phyloP scores from a whole-genome alignment of 1,139 yeast species.

The Candida gigantensis region DNA sequence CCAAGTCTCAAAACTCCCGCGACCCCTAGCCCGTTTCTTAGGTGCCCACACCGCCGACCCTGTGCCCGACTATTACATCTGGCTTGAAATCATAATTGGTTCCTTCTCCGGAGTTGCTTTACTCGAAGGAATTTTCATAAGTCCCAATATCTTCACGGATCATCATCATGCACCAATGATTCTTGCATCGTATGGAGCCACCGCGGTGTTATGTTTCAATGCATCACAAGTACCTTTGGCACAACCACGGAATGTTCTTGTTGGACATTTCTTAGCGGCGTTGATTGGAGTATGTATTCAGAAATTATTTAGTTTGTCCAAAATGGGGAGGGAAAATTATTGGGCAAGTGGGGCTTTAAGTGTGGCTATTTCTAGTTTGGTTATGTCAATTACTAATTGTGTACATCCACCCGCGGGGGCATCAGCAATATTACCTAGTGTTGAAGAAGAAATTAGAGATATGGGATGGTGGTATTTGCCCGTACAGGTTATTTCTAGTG shows the following conservation, averaged over 20 bases:
- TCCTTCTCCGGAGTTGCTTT: slow-evolving; percentile 56
- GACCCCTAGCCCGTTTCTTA: slow-evolving; percentile 27
- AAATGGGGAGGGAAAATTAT: slow-evolving; percentile 43
- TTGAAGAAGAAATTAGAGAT: slow-evolving; percentile 44
- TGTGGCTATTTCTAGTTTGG: slow-evolving; percentile 56
- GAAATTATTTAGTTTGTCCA: slow-evolving; percentile 51
- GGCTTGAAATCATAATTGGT: slow-evolving; percentile 49
- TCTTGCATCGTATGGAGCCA: slow-evolving; percentile 66
- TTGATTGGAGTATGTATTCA: slow-evolving; percentile 56
- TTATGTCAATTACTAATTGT: slow-evolving; percentile 58
- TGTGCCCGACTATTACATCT: slow-evolving; percentile 40
- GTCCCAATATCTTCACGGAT: slow-evolving; percentile 39
- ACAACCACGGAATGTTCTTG: slow-evolving; percentile 62
- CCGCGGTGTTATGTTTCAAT: slow-evolving; percentile 64
- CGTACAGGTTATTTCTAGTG: slow-evolving; percentile 52
- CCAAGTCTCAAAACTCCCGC: slow-evolving; percentile 30
- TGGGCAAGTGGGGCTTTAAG: slow-evolving; percentile 66
- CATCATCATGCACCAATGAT: slow-evolving; percentile 51
- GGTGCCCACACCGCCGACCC: slow-evolving; percentile 35
- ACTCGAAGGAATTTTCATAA: slow-evolving; percentile 51
- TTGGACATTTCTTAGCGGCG: slow-evolving; percentile 59
- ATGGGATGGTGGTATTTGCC: slow-evolving; percentile 75
- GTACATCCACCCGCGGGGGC: slow-evolving; percentile 81
- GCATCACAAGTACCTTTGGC: slow-evolving; percentile 60
- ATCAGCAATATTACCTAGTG: slow-evolving; percentile 60